phyloP scores from a whole-genome alignment of 108 stramenopile species.

The Discostella stelligeroides region DNA sequence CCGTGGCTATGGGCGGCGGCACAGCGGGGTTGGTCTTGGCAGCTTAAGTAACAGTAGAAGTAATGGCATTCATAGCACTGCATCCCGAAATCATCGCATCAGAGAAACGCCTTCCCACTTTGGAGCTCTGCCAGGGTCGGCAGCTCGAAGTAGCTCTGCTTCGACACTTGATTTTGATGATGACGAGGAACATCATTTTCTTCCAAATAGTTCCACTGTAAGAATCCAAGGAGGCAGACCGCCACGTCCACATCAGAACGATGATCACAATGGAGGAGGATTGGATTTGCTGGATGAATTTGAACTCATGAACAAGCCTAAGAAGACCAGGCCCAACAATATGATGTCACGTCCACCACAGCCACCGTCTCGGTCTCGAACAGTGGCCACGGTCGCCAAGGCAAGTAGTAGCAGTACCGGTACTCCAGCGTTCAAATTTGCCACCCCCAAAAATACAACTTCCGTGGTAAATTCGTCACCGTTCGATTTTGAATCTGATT shows the following conservation, averaged over 20 bases:
- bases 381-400: neutral
- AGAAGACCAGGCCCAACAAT: slow-evolving; percentile 17
- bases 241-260: too few species aligned
- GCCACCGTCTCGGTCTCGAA: neutral
- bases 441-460: too few species aligned
- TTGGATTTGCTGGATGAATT: neutral
- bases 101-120: slow-evolving; percentile 7
- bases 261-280: too few species aligned
- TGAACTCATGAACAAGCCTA: slow-evolving; percentile 7
- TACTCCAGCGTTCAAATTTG: too few species aligned
- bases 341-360: neutral
- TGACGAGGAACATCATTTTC: neutral
- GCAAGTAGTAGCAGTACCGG: too few species aligned
- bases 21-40: slow-evolving; percentile 3
- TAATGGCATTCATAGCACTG: neutral
- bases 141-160: neutral
- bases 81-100: slow-evolving; percentile 5
- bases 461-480: neutral
- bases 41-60: neutral
- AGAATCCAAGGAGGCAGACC: neutral
- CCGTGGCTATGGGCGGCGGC: slow-evolving; percentile 27
- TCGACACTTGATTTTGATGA: slow-evolving; percentile 21
- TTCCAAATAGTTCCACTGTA: neutral
- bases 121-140: neutral
- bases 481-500: slow-evolving; percentile 3